Evolutionary conservation across 129 eudicot species (phyloP).

Genomic region (Apium graveolens): DNA sequence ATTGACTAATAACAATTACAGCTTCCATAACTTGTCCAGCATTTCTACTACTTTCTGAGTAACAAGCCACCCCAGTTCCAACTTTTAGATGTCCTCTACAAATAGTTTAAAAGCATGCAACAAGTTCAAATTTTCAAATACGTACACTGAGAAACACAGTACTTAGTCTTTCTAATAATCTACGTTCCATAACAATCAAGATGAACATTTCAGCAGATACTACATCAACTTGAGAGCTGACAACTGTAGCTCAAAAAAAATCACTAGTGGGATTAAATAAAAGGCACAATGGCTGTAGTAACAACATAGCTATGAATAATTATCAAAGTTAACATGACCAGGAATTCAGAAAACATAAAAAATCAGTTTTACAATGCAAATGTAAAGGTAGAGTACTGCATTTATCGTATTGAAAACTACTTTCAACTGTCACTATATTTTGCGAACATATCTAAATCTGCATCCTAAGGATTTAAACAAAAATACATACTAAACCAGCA

Average conservation of each 20-base stretch:
- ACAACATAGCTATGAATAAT: background rate
- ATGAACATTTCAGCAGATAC: background rate
- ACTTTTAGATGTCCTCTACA: slow-evolving; percentile 51
- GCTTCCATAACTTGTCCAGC: slow-evolving; percentile 49
- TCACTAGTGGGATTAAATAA: background rate
- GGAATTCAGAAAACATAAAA: background rate
- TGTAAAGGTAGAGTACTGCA: background rate
- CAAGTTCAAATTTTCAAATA: background rate
- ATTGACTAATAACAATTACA: slow-evolving; percentile 57
- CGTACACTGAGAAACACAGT: background rate
- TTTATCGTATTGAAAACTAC: background rate
- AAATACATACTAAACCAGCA: background rate
- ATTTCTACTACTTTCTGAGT: slow-evolving; percentile 32
- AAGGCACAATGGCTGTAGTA: background rate
- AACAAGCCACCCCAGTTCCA: slow-evolving; percentile 57
- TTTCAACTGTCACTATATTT: background rate
- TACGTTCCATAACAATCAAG: background rate
- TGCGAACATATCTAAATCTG: background rate
- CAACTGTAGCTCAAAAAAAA: background rate
- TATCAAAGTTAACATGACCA: background rate
- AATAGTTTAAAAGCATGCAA: slow-evolving; percentile 4
- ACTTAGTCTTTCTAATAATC: background rate
- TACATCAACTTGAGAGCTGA: background rate
- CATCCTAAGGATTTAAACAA: background rate
- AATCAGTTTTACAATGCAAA: background rate